A percentile compares a stretch with the other conserved stretches of the same genome.
These are phyloP conservation scores for Stemphylium beticola DNA, from an alignment of 2,329 filamentous ascomycete genomes.

Conservation along the genomic window DNA sequence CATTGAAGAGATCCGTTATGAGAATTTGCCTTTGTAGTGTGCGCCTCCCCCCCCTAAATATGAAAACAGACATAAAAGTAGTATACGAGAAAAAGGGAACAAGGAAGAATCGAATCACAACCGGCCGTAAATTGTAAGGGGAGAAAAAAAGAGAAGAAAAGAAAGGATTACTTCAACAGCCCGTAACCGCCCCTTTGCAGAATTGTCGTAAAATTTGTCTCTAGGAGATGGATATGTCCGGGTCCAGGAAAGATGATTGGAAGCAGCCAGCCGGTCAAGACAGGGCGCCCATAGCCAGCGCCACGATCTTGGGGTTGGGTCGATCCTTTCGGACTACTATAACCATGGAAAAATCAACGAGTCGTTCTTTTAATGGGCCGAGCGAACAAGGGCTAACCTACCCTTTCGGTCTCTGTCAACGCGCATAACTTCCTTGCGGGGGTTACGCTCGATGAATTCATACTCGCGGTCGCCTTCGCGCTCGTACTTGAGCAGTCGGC, in stretches of 20 bases:
- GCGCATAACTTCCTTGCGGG: slow-evolving; percentile 63
- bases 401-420: slow-evolving; percentile 93
- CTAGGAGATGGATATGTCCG: neutral
- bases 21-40: slow-evolving; percentile 4
- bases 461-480: slow-evolving; percentile 62
- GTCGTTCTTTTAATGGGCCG: slow-evolving; percentile 60
- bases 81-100: neutral
- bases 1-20: neutral
- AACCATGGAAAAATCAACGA: slow-evolving; percentile 44
- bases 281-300: slow-evolving; percentile 23
- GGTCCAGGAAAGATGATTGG: neutral
- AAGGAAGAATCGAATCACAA: neutral
- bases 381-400: slow-evolving; percentile 88
- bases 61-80: neutral
- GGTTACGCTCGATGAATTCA: slow-evolving; percentile 65
- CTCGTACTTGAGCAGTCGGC: slow-evolving; percentile 63
- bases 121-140: neutral
- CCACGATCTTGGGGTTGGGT: slow-evolving; percentile 53
- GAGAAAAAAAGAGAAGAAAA: neutral
- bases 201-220: no score
- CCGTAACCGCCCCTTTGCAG: no score
- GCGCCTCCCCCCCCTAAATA: neutral
- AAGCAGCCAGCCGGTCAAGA: neutral
- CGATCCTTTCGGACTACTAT: slow-evolving; percentile 42
- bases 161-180: neutral